Evolutionary conservation across 768 basidiomycete genomes (phyloP), one percentile per base, ranked within the genome.

Genomic region (Psilocybe azurescens): DNA sequence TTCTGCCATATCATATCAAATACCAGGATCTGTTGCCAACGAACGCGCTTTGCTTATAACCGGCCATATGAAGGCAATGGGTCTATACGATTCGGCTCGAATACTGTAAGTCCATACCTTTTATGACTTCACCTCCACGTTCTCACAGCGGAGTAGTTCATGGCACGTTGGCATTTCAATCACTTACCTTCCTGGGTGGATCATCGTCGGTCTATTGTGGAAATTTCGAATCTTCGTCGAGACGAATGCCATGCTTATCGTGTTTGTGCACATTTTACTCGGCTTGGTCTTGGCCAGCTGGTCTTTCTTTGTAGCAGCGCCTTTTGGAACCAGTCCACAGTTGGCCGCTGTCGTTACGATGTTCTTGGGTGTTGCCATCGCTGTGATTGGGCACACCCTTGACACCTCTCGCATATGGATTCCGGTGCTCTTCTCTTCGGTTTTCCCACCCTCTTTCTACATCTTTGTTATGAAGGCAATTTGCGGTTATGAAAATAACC

Each of bases 51-150:
- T 77, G 56, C 73, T 83, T 14, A 71, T 93, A 33, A 91, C 92
- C 0, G 76, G 84, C 7, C 90, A 93, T 69, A 85, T 93, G 81
- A 88, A 89, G 69, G 90, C 85, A 2, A 93, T 94, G 92, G 92
- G 92, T 7, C 79, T 93, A 13, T 73, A 83, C 6, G 90, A 92
- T 67, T 85, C 85, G 0, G 89, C 91, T 11, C 81, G 90, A 39
- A 60, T 69, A 49, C 33, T 69, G 68, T 69, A 33, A 20, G 24
- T 47, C 10, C 10, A 6, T 39, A 10, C 30, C 32, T n/a, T 14
- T 33, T 13, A 24, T 44, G 10, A 18, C 10, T 5, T 52, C n/a
- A 7, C 36, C 32, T 57, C 44, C 50, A 62, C 2, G 57, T 47
- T 38, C 54, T 64, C 47, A 65, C 38, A 81, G 79, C 29, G 81